Evolutionary conservation across 1,139 yeast genomes (phyloP).

Genomic region (Nakaseomyces kungkrabaensis): DNA sequence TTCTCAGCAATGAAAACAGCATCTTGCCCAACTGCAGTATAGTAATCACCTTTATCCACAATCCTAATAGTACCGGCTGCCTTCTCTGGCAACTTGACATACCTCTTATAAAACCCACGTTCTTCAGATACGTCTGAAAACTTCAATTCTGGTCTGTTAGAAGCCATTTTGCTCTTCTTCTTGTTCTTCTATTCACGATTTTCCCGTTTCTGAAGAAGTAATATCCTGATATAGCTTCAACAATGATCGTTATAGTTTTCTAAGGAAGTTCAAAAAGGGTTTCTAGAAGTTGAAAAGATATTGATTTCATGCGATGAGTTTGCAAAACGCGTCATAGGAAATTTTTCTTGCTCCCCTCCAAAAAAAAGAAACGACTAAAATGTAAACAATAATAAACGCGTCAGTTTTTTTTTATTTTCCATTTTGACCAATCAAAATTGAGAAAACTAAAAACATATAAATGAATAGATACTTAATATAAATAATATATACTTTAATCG

Average conservation of each 20-base stretch:
- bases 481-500: neutral
- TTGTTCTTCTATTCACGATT: neutral
- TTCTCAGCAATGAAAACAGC: conserved; percentile 75
- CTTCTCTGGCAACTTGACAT: conserved; percentile 41
- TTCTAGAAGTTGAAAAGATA: too few relatives aligned
- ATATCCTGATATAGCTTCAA: too few relatives aligned
- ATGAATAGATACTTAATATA: neutral
- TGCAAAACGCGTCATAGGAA: neutral
- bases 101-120: conserved; percentile 50
- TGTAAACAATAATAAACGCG: conserved; percentile 1
- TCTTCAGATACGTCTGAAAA: conserved; percentile 45
- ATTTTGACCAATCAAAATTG: too few relatives aligned
- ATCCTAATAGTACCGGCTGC: conserved; percentile 47
- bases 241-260: too few relatives aligned
- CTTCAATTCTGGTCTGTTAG: conserved; percentile 62
- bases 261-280: too few relatives aligned
- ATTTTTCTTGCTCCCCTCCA: neutral
- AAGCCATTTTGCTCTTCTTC: conserved; percentile 34
- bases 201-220: neutral
- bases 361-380: neutral
- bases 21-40: conserved; percentile 62
- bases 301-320: neutral
- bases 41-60: conserved; percentile 71
- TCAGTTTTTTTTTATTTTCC: too few relatives aligned
- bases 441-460: too few relatives aligned